phyloP scores from a whole-genome alignment of 495 filamentous ascomycete species.

The Penicillium samsonianum region DNA sequence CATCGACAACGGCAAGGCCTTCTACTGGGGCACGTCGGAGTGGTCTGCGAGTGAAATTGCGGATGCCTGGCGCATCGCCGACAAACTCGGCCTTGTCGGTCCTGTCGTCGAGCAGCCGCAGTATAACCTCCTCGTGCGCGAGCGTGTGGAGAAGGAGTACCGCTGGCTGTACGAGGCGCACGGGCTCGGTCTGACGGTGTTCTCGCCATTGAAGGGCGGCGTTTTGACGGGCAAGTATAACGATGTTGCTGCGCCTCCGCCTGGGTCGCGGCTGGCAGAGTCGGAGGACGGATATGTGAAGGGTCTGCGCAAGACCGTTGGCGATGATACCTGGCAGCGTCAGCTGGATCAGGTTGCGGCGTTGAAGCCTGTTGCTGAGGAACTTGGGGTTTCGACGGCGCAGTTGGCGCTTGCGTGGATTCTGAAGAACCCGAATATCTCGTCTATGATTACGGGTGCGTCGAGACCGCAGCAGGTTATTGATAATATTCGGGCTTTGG shows the following conservation, averaged over 20 bases:
- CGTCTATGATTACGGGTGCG: slow-evolving; percentile 75
- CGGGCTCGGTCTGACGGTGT: slow-evolving; percentile 72
- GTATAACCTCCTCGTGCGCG: slow-evolving; percentile 73
- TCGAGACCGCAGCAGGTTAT: slow-evolving; percentile 70
- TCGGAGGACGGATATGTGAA: slow-evolving; percentile 40
- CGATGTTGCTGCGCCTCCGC: slow-evolving; percentile 44
- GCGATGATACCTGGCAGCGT: slow-evolving; percentile 22
- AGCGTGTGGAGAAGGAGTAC: slow-evolving; percentile 78
- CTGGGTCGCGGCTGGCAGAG: slow-evolving; percentile 42
- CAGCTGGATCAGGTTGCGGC: slow-evolving; percentile 34
- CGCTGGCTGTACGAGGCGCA: slow-evolving; percentile 62
- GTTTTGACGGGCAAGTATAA: slow-evolving; percentile 84
- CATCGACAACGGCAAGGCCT: slow-evolving; percentile 73
- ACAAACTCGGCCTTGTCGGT: slow-evolving; percentile 73
- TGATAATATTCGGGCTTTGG: slow-evolving; percentile 67
- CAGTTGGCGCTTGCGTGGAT: slow-evolving; percentile 78
- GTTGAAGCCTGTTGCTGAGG: slow-evolving; percentile 64
- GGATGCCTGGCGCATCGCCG: slow-evolving; percentile 72
- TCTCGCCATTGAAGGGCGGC: slow-evolving; percentile 70
- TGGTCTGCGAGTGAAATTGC: slow-evolving; percentile 83
- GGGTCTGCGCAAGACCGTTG: slow-evolving; percentile 31
- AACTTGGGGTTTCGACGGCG: slow-evolving; percentile 63
- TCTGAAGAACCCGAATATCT: slow-evolving; percentile 73
- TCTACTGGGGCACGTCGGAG: slow-evolving; percentile 92
- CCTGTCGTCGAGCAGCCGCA: slow-evolving; percentile 83